Percentiles rank a stretch among this genome's conserved stretches.
Evolutionary conservation across 164 flowering plant genomes (phyloP).

Genomic region (Dillenia suffruticosa): DNA sequence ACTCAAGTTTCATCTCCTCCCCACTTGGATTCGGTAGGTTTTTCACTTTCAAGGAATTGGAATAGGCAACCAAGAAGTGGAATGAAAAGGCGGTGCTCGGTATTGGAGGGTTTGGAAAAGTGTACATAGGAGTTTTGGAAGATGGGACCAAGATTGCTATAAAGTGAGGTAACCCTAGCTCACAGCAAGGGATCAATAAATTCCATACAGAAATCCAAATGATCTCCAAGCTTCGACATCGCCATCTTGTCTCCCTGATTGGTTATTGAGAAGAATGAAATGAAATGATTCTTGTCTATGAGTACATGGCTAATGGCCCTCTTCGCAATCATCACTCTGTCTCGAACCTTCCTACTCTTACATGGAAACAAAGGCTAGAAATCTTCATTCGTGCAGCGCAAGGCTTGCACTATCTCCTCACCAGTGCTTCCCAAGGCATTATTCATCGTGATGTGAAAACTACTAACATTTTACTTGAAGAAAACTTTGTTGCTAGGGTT

Average conservation of each 20-base stretch:
- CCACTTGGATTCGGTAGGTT: slow-evolving; percentile 45
- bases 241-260: slow-evolving; percentile 77
- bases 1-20: slow-evolving; percentile 36
- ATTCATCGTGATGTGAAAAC: slow-evolving; percentile 95
- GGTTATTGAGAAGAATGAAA: slow-evolving; percentile 80
- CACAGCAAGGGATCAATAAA: slow-evolving; percentile 82
- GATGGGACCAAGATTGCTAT: slow-evolving; percentile 73
- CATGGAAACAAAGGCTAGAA: slow-evolving; percentile 83
- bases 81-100: slow-evolving; percentile 76
- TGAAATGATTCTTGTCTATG: slow-evolving; percentile 92
- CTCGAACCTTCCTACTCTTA: slow-evolving; percentile 39
- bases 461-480: slow-evolving; percentile 84
- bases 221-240: slow-evolving; percentile 84
- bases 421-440: slow-evolving; percentile 80
- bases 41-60: slow-evolving; percentile 58
- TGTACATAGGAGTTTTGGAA: slow-evolving; percentile 58
- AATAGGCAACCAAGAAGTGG: slow-evolving; percentile 59
- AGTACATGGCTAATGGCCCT: slow-evolving; percentile 87
- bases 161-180: slow-evolving; percentile 65
- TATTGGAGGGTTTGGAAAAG: slow-evolving; percentile 95
- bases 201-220: slow-evolving; percentile 80
- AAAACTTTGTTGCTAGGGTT: slow-evolving; percentile 71
- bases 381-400: slow-evolving; percentile 85
- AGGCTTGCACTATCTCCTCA: slow-evolving; percentile 90
- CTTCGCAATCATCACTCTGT: slow-evolving; percentile 81